Evolutionary conservation across 2,329 filamentous ascomycete species (phyloP), one percentile per base, ranked within the genome.

Genomic region (Dactylonectria macrodidyma): DNA sequence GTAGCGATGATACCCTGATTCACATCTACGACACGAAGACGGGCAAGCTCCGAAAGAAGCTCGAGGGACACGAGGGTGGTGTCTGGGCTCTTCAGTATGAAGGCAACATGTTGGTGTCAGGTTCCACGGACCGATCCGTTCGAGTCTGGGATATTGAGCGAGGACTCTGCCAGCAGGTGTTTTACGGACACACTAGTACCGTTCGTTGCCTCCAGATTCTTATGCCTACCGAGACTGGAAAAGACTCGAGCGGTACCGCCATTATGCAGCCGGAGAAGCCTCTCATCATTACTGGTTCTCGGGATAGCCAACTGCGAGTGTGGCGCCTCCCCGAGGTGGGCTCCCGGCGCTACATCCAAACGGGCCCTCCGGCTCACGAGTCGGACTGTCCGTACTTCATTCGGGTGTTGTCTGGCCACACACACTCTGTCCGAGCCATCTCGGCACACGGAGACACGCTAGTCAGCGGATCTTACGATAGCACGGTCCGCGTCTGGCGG

Each of bases 61-160:
- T 99, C 2, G 92, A 95, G 76, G 96, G 96, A 2, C 96, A 99
- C 74, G 96, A 99, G 80, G 96, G 96, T 38, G 96, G 96, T 52
- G 96, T 99, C 1, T 99, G 96, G 96, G 96, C 96, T 34, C 84
- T 99, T 60, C 95, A 98, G 80, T 99, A 98, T 78, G 92, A 98
- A 78, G 95, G 95, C 58, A 98, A 98, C 78, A 94, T 93, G 16
- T 84, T 99, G 22, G 96, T 99, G 2, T 99, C 96, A 16, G 96
- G 96, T 2, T 98, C 95, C 7, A 99, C 96, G 0, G 96, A 99
- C 81, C 89, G 96, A 54, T 97, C 96, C 11, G 96, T 99, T n/a
- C 91, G 96, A n/a, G 95, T 99, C 0, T 99, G 96, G 96, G 95
- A 99, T 78, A 98, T 99, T 71, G 94, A 97, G 77, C 92, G 92